Evolutionary conservation across 2,329 filamentous ascomycete species (phyloP), one percentile per base, ranked within the genome.

Genomic region (Verticillium nonalfalfae): DNA sequence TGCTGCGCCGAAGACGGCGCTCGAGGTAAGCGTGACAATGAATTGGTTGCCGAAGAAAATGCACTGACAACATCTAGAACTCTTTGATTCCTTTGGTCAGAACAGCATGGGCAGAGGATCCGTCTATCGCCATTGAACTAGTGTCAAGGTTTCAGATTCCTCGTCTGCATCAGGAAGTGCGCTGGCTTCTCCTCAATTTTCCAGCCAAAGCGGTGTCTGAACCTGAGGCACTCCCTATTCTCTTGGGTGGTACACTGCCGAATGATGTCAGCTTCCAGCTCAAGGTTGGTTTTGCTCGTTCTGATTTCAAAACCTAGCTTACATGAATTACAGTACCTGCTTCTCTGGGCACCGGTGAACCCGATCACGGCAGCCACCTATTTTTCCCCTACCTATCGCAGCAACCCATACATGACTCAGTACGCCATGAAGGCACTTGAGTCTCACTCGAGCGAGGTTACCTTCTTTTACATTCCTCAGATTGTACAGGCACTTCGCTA

Each of bases 381-480:
- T 75, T 98, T 99, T 78, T 74, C 97, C 67, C 96, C 96, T 0
- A 87, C 89, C 1, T 99, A 96, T 73, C 87, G 88, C 50, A 94
- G 97, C 69, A 90, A 99, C 70, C 91, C 96, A 0, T 96, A 93
- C 75, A 83, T 99, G 59, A 86, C 98, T 45, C 96, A 99, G 74
- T 99, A 98, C 74, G 95, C 95, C 1, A 96, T 99, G 88, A 87
- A 93, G 69, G 91, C 95, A 3, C 76, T 99, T 57, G 95, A 99
- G 72, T 93, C 90, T 67, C 95, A 99, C 70, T 89, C 93, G 0
- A 89, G 97, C n/a, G 95, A 98, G 72, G 88, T 98, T 21, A 97
- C 94, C 0, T 99, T 99, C 81, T 99, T 98, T 76, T 98, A 97
- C 71, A 95, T 99, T 2, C 95, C 96, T 7, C 95, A 99, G 73